Evolutionary conservation across 192 early-diverging fungal genomes (phyloP).

Genomic region (Coemansia sp.): DNA sequence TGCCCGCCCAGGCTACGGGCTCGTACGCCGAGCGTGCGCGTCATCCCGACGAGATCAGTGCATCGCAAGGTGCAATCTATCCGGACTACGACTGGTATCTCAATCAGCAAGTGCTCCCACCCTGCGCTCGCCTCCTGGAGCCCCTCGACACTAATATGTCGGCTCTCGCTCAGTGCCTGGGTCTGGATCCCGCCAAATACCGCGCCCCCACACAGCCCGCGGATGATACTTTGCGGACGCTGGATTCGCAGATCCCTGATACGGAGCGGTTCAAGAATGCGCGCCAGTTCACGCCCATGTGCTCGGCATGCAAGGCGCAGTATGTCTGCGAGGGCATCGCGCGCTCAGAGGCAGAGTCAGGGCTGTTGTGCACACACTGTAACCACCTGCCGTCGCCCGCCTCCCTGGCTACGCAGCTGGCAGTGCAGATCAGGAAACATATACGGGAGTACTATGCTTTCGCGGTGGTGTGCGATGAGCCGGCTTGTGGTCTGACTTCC

Average conservation of each 20-base stretch:
- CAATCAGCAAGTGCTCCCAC: constrained; percentile 87
- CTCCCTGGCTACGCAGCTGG: constrained; percentile 65
- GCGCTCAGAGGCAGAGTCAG: constrained; percentile 18
- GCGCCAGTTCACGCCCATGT: constrained; percentile 59
- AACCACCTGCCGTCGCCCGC: constrained; percentile 31
- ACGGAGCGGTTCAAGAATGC: constrained; percentile 61
- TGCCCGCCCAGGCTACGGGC: not conserved
- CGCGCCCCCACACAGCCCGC: constrained; percentile 8
- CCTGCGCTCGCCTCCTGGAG: constrained; percentile 75
- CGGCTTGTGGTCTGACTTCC: constrained; percentile 64
- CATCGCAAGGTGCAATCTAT: constrained; percentile 42
- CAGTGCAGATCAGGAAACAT: constrained; percentile 60
- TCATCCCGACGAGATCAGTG: constrained; percentile 79
- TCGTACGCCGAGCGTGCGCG: constrained; percentile 72
- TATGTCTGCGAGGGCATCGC: constrained; percentile 44
- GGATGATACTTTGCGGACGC: constrained; percentile 62
- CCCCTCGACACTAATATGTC: constrained; percentile 81
- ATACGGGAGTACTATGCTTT: constrained; percentile 76
- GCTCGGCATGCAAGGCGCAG: constrained; percentile 58
- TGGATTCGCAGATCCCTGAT: constrained; percentile 75
- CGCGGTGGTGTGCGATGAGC: constrained; percentile 77
- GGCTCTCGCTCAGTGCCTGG: constrained; percentile 79
- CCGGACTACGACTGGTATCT: constrained; percentile 92
- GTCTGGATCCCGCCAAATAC: constrained; percentile 72
- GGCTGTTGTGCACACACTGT: constrained; percentile 62